Evolutionary conservation across 2,329 filamentous ascomycete genomes (phyloP).

Genomic region (Neonectria punicea): DNA sequence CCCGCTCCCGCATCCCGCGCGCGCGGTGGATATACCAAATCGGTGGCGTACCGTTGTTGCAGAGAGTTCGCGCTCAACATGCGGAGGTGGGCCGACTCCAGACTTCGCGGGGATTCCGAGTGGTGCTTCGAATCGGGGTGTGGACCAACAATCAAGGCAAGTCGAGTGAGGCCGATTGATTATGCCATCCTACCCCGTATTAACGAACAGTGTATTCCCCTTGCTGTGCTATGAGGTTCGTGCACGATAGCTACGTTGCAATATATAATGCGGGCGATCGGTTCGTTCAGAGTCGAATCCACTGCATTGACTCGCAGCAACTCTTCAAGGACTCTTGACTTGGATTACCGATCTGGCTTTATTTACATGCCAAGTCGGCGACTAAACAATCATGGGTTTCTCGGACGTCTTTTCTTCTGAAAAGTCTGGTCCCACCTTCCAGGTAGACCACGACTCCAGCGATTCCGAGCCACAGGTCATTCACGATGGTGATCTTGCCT

Average conservation of each 20-base stretch:
- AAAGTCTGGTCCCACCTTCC: background rate
- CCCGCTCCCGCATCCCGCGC: background rate
- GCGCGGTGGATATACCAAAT: background rate
- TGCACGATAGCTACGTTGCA: background rate
- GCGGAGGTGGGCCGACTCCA: constrained; percentile 5
- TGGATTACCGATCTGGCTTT: background rate
- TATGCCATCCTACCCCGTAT: constrained; percentile 12
- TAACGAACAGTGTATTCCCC: background rate
- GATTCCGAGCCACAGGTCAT: constrained; percentile 28
- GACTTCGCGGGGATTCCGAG: constrained; percentile 9
- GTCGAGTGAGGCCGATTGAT: background rate
- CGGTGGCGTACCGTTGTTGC: background rate
- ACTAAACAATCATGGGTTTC: background rate
- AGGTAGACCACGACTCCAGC: constrained; percentile 6
- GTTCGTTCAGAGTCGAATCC: background rate
- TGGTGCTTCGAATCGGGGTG: background rate
- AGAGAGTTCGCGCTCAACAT: background rate
- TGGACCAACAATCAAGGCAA: background rate
- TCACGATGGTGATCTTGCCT: constrained; percentile 34
- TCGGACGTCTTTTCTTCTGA: constrained; percentile 1
- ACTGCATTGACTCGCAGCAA: background rate
- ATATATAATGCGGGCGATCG: constrained; percentile 8
- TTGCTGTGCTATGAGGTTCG: background rate
- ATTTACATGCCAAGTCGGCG: background rate
- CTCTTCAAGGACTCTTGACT: background rate